phyloP scores from a whole-genome alignment of 2,329 filamentous ascomycete species.

The Xenosphaeropsis pyriputrescens region DNA sequence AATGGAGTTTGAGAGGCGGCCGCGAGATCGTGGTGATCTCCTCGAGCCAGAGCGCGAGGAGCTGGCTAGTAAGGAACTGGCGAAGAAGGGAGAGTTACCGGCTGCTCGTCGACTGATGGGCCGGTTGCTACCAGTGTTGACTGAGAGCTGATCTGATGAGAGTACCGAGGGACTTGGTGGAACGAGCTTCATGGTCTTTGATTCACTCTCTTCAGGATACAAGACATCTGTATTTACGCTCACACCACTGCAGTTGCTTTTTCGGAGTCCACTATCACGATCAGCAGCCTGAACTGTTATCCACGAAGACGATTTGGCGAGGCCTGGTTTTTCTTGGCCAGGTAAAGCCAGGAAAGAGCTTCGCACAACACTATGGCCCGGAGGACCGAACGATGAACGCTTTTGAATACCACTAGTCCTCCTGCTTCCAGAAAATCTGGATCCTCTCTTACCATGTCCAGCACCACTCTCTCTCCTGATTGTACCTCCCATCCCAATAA shows the following conservation, averaged over 20 bases:
- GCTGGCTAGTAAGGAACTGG: slow-evolving; percentile 6
- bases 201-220: slow-evolving; percentile 1
- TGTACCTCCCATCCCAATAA: slow-evolving; percentile 6
- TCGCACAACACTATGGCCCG: slow-evolving; percentile 4
- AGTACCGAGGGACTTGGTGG: slow-evolving; percentile 7
- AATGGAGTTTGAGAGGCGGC: slow-evolving; percentile 8
- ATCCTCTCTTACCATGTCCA: slow-evolving; percentile 10
- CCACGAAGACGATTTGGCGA: neutral
- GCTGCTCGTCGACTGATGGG: slow-evolving; percentile 11
- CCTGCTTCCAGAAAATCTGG: slow-evolving; percentile 4
- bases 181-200: slow-evolving; percentile 7
- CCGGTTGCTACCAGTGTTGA: slow-evolving; percentile 5
- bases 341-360: slow-evolving; percentile 5
- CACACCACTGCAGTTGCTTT: slow-evolving; percentile 7
- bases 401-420: too few relatives aligned
- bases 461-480: slow-evolving; percentile 7
- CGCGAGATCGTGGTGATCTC: slow-evolving; percentile 1
- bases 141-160: slow-evolving; percentile 1
- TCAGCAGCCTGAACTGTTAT: slow-evolving; percentile 3
- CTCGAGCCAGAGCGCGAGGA: slow-evolving; percentile 7
- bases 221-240: slow-evolving; percentile 9
- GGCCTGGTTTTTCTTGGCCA: neutral
- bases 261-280: slow-evolving; percentile 2
- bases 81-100: slow-evolving; percentile 15
- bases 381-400: neutral